A percentile compares a stretch with the other conserved stretches of the same genome.
phyloP scores from a whole-genome alignment of 2,329 filamentous ascomycete genomes.

The Diaporthe helianthi region DNA sequence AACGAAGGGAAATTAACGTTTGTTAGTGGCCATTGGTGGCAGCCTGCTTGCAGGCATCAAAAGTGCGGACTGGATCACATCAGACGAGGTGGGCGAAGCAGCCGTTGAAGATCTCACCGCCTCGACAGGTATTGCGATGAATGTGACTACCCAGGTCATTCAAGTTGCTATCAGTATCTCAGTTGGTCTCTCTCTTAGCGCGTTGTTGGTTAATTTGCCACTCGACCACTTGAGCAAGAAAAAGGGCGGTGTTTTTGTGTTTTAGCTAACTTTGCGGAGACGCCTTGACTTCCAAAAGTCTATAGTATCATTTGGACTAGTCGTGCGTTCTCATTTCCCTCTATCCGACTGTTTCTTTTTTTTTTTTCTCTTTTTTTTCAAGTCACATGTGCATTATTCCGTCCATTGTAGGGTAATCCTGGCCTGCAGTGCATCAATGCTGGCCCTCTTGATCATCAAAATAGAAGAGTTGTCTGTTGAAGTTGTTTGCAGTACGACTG shows the following conservation, averaged over 20 bases:
- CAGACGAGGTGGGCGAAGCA: conserved; percentile 1
- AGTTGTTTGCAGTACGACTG: too few relatives aligned
- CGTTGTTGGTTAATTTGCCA: neutral
- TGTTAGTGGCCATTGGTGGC: neutral
- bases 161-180: conserved; percentile 14
- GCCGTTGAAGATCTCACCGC: neutral
- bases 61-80: conserved; percentile 7
- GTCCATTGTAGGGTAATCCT: too few relatives aligned
- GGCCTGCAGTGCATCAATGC: too few relatives aligned
- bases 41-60: neutral
- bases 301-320: too few relatives aligned
- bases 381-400: too few relatives aligned
- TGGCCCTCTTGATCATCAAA: too few relatives aligned
- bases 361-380: too few relatives aligned
- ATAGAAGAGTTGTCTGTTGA: too few relatives aligned
- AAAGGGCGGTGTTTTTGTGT: neutral
- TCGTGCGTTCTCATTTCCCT: too few relatives aligned
- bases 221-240: neutral
- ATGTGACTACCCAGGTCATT: neutral
- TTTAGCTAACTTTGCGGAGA: neutral
- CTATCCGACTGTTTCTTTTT: too few relatives aligned
- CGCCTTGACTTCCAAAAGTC: too few relatives aligned
- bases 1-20: neutral
- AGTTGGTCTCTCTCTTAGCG: neutral
- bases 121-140: neutral